These are phyloP conservation scores for Centella asiatica DNA, from an alignment of 129 eudicot species.

Conservation along the genomic window DNA sequence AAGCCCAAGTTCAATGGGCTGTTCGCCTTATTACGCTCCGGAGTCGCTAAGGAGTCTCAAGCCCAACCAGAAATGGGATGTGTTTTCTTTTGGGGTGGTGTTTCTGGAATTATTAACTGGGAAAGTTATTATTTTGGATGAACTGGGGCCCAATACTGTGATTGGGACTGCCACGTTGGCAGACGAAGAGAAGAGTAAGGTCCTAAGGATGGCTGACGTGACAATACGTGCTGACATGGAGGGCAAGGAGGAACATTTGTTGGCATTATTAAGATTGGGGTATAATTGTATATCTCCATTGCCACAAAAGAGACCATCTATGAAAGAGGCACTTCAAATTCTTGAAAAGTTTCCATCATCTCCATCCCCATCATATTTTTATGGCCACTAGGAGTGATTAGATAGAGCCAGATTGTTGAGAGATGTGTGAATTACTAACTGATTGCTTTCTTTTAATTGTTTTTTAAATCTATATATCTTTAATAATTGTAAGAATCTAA, in stretches of 20 bases:
- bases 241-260: conserved; percentile 72
- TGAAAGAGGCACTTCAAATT: conserved; percentile 81
- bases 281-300: conserved; percentile 60
- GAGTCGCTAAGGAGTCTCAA: conserved; percentile 77
- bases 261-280: conserved; percentile 54
- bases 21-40: conserved; percentile 85
- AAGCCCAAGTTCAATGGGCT: conserved; percentile 69
- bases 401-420: neutral
- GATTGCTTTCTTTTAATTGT: conserved; percentile 16
- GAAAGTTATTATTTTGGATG: conserved; percentile 63
- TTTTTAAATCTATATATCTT: neutral
- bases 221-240: conserved; percentile 79
- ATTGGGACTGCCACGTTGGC: conserved; percentile 31
- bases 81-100: conserved; percentile 78
- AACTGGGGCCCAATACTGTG: conserved; percentile 51
- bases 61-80: conserved; percentile 87
- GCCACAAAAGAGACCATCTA: conserved; percentile 91
- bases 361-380: conserved; percentile 22
- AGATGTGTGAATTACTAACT: conserved; percentile 12
- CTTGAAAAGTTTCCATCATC: conserved; percentile 73
- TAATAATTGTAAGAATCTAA: conserved; percentile 3
- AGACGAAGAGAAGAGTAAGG: conserved; percentile 48
- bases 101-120: conserved; percentile 82
- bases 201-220: conserved; percentile 73
- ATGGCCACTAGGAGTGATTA: conserved; percentile 31